Evolutionary conservation across 2,329 filamentous ascomycete species (phyloP).

Genomic region (Penicillium sp.): DNA sequence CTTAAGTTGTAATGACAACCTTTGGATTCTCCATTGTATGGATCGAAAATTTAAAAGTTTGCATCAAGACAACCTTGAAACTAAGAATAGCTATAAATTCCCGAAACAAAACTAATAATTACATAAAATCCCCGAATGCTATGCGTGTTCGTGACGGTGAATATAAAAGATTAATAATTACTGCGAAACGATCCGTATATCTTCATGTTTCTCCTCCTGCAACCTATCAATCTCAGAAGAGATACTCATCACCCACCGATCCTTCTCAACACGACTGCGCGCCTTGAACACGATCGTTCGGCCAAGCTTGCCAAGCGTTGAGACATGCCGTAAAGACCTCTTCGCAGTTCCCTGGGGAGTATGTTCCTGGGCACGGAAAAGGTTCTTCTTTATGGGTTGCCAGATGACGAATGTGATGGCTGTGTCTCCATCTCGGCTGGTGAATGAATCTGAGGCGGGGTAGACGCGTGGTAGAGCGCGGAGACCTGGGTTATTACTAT

Average conservation of each 20-base stretch:
- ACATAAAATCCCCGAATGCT: neutral
- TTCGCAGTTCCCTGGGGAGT: slow-evolving; percentile 41
- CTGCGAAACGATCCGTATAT: slow-evolving; percentile 47
- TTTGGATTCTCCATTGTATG: neutral
- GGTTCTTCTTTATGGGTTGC: slow-evolving; percentile 59
- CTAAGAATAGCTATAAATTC: neutral
- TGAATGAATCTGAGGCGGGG: slow-evolving; percentile 59
- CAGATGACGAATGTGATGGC: slow-evolving; percentile 68
- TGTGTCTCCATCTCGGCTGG: slow-evolving; percentile 63
- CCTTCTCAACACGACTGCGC: slow-evolving; percentile 63
- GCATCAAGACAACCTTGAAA: neutral
- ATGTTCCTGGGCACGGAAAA: slow-evolving; percentile 52
- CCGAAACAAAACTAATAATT: neutral
- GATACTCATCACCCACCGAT: slow-evolving; percentile 67
- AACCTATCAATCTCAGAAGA: slow-evolving; percentile 66
- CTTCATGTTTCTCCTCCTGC: slow-evolving; percentile 47
- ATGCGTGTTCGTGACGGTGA: slow-evolving; percentile 7
- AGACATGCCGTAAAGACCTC: slow-evolving; percentile 57
- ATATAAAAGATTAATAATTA: slow-evolving; percentile 5
- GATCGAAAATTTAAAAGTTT: neutral
- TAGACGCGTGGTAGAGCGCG: slow-evolving; percentile 61
- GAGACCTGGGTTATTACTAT: slow-evolving; percentile 61
- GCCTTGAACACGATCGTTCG: slow-evolving; percentile 66
- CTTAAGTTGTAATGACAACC: neutral
- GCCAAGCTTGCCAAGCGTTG: slow-evolving; percentile 60